Percentiles rank a stretch among this genome's conserved stretches.
Evolutionary conservation across 2,329 filamentous ascomycete species (phyloP).

Genomic region (Hypoxylon sp.): DNA sequence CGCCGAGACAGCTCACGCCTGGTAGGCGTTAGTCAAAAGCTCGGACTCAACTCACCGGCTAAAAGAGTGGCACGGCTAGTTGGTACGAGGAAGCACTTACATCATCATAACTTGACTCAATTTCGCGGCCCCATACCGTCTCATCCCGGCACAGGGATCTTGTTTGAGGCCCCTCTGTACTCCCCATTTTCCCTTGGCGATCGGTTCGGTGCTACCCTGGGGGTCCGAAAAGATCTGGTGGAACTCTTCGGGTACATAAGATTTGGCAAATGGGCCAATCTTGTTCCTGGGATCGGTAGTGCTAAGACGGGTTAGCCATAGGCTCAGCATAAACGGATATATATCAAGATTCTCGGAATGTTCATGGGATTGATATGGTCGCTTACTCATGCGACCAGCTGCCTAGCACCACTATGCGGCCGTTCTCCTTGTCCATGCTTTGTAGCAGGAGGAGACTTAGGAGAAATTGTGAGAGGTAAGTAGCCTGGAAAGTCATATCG

Average conservation of each 20-base stretch:
- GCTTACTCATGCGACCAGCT: slow-evolving; percentile 53
- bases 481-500: slow-evolving; percentile 52
- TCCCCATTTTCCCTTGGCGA: slow-evolving; percentile 43
- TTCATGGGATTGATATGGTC: not conserved
- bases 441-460: slow-evolving; percentile 52
- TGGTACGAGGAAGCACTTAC: slow-evolving; percentile 25
- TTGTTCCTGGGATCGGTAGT: slow-evolving; percentile 36
- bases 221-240: slow-evolving; percentile 36
- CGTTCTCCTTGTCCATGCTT: slow-evolving; percentile 52
- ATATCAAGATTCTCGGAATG: not conserved
- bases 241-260: slow-evolving; percentile 29
- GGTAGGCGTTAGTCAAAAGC: slow-evolving; percentile 3
- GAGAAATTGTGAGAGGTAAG: slow-evolving; percentile 54
- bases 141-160: slow-evolving; percentile 38
- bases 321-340: not conserved
- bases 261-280: slow-evolving; percentile 20
- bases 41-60: too few relatives aligned
- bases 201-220: slow-evolving; percentile 31
- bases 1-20: slow-evolving; percentile 47
- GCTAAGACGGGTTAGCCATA: slow-evolving; percentile 8
- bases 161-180: slow-evolving; percentile 30
- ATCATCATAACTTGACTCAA: slow-evolving; percentile 48
- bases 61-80: not conserved
- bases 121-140: slow-evolving; percentile 48
- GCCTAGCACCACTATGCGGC: slow-evolving; percentile 51